Evolutionary conservation across 176 grass and related monocot genomes (phyloP), one percentile per base, ranked within the genome.

Genomic region (Zea luxurians): DNA sequence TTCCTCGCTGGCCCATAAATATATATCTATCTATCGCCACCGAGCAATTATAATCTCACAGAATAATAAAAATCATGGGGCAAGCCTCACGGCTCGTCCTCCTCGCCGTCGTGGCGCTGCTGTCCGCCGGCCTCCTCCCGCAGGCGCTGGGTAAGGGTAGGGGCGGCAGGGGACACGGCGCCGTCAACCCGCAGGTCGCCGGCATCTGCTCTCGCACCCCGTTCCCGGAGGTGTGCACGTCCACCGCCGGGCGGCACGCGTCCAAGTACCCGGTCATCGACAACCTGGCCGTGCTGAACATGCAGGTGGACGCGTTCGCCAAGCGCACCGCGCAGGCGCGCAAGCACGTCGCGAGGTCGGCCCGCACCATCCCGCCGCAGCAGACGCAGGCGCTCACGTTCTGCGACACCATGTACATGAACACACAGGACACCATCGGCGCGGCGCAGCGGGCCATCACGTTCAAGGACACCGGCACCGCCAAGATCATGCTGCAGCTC

Each of bases 361-460:
- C 86, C 36, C 75, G 63, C 21, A 67, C 6, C 4, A 34, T n/a
- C 1, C 17, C 46, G 7, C 81, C 76, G 4, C 16, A 40, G 27
- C 81, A 84, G 45, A 4, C 55, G 8, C 70, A 83, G 63, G 81
- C 76, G 21, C 70, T 88, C 8, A 69, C 20, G 4, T 88, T 88
- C 70, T 88, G 86, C 70, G 86, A 88, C 81, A 80, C 81, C 38
- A 88, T 88, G 86, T 88, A 88, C 54, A 83, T 83, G 86, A 83
- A 88, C 76, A 88, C 76, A 6, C 81, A 84, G 55, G 86, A 88
- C 55, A 83, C 86, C 37, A 88, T 88, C 21, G 81, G 81, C 37
- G 86, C 86, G 0, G 86, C 86, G 0, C 63, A 84, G 63, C 76
- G 86, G 7, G 86, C 86, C 17, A 70, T 88, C 54, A 46, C 70